phyloP scores from a whole-genome alignment of 192 early-diverging fungal species.

The Lunasporangiospora selenospora region DNA sequence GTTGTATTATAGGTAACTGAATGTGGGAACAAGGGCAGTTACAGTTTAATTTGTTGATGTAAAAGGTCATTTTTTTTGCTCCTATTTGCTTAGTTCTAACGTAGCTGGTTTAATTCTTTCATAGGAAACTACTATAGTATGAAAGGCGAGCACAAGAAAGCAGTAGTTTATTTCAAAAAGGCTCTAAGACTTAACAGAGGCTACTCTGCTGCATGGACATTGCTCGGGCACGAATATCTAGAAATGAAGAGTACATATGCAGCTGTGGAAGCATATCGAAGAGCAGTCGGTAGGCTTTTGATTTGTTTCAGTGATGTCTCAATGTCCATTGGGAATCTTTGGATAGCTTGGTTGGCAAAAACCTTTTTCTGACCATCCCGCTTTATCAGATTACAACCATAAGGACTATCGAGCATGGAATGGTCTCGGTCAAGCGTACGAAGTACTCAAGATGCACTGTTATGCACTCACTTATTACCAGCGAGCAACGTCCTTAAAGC shows the following conservation, averaged over 20 bases:
- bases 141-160: constrained; percentile 81
- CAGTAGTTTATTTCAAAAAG: constrained; percentile 84
- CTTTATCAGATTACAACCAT: constrained; percentile 67
- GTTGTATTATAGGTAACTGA: constrained; percentile 68
- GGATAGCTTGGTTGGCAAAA: not conserved
- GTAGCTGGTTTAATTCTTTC: not conserved
- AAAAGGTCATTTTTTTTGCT: not conserved
- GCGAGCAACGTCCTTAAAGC: constrained; percentile 74
- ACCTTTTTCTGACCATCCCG: not conserved
- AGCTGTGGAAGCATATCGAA: constrained; percentile 88
- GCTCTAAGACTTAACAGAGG: constrained; percentile 82
- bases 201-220: constrained; percentile 85
- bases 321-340: constrained; percentile 2
- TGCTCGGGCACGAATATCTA: constrained; percentile 95
- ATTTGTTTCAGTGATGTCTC: not conserved
- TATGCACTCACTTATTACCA: constrained; percentile 87
- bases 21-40: not conserved
- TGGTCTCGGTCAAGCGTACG: constrained; percentile 90
- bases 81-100: too few relatives aligned
- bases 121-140: constrained; percentile 90
- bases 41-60: not conserved
- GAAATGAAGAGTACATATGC: constrained; percentile 90
- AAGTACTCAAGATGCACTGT: constrained; percentile 81
- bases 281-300: constrained; percentile 70
- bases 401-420: constrained; percentile 93